A percentile compares a stretch with the other conserved stretches of the same genome.
These are phyloP conservation scores for Starmerella sirachaensis DNA, from an alignment of 805 yeast genomes.

Conservation along the genomic window DNA sequence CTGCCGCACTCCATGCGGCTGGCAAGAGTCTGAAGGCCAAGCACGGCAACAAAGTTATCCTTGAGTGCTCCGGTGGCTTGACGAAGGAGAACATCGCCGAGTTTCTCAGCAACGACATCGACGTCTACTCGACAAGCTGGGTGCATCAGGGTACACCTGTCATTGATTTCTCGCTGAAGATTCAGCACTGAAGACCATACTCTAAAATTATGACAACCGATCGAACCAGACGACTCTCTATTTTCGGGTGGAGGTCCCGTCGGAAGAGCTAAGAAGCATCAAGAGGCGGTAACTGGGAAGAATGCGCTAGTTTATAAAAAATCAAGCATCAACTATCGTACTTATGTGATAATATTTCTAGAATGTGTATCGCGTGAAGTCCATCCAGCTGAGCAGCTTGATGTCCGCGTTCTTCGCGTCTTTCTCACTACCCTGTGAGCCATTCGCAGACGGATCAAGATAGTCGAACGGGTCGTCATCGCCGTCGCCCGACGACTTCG, in stretches of 20 bases:
- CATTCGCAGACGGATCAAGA: background rate
- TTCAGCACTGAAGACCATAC: conserved; percentile 31
- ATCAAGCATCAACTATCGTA: background rate
- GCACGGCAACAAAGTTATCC: conserved; percentile 45
- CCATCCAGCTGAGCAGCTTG: conserved; percentile 18
- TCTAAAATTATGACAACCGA: background rate
- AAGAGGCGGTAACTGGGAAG: too few relatives aligned
- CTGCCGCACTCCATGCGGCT: conserved; percentile 49
- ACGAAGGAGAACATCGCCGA: conserved; percentile 51
- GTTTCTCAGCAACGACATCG: conserved; percentile 67
- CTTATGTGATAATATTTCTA: background rate
- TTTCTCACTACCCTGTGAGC: conserved; percentile 2
- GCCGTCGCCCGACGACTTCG: background rate
- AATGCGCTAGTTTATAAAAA: background rate
- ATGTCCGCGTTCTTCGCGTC: conserved; percentile 8
- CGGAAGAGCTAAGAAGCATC: too few relatives aligned
- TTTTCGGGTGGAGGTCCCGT: background rate
- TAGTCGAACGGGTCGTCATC: background rate
- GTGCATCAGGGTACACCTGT: conserved; percentile 85
- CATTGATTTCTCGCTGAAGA: conserved; percentile 75
- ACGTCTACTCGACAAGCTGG: conserved; percentile 79
- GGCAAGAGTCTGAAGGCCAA: conserved; percentile 49
- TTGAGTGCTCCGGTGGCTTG: conserved; percentile 90
- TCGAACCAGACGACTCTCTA: background rate
- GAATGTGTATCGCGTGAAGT: conserved; percentile 19